Evolutionary conservation across 192 early-diverging fungal species (phyloP).

Genomic region (Coemansia sp.): DNA sequence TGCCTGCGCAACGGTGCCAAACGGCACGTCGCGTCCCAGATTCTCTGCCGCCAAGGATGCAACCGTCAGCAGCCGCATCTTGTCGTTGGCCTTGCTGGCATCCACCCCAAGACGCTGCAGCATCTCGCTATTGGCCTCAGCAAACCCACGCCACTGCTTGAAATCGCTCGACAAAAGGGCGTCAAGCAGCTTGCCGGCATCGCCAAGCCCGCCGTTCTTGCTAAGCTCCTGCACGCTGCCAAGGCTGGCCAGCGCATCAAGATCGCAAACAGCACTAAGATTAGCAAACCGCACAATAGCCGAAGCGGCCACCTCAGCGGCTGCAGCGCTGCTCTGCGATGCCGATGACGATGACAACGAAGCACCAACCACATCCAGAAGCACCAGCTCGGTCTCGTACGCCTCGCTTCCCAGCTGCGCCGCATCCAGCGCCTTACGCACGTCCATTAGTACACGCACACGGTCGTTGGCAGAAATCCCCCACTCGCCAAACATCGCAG

Average conservation of each 20-base stretch:
- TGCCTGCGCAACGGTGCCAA: constrained; percentile 69
- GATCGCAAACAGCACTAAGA: constrained; percentile 70
- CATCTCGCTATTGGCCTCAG: constrained; percentile 55
- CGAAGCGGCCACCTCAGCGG: constrained; percentile 59
- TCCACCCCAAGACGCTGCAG: constrained; percentile 59
- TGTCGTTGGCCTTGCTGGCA: constrained; percentile 62
- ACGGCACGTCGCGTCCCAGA: constrained; percentile 69
- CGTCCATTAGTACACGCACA: constrained; percentile 60
- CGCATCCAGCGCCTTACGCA: constrained; percentile 27
- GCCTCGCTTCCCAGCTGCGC: constrained; percentile 38
- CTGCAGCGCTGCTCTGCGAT: constrained; percentile 30
- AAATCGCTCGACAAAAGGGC: constrained; percentile 36
- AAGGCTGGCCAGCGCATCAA: constrained; percentile 75
- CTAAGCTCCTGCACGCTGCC: constrained; percentile 67
- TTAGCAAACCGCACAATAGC: constrained; percentile 70
- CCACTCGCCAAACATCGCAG: constrained; percentile 34
- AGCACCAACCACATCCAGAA: constrained; percentile 62
- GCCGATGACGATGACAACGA: too few relatives aligned
- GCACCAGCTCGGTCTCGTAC: constrained; percentile 56
- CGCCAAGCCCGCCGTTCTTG: constrained; percentile 67
- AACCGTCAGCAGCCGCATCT: constrained; percentile 87
- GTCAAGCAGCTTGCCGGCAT: constrained; percentile 64
- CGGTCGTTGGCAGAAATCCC: constrained; percentile 56
- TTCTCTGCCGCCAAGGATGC: constrained; percentile 74
- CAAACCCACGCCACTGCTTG: constrained; percentile 52